These are phyloP conservation scores for Orobanche coerulescens DNA, from an alignment of 257 asterid genomes.

Conservation along the genomic window DNA sequence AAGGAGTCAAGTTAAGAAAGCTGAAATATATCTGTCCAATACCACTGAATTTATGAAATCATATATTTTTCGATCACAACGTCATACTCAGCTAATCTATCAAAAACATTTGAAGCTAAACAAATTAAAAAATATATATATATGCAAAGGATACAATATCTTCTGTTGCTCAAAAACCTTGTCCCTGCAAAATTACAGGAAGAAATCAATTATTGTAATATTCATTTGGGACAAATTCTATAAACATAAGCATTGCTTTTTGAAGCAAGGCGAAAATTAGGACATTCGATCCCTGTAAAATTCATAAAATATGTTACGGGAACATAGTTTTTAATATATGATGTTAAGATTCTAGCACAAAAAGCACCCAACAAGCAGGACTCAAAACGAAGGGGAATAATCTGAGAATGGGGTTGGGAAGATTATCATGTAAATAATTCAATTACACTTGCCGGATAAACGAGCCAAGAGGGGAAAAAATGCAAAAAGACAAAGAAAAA, in stretches of 20 bases:
- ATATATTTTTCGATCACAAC: neutral
- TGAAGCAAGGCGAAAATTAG: neutral
- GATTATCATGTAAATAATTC: neutral
- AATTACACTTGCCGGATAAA: neutral
- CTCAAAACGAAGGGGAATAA: neutral
- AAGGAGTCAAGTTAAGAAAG: constrained; percentile 31
- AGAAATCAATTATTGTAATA: neutral
- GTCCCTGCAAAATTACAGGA: constrained; percentile 56
- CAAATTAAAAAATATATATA: constrained; percentile 4
- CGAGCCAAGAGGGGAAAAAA: no score
- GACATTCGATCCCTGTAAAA: neutral
- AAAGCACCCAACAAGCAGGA: neutral
- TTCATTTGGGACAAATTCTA: neutral
- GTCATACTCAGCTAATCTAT: constrained; percentile 1
- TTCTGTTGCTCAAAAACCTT: constrained; percentile 80
- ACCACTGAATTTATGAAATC: neutral
- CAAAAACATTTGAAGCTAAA: constrained; percentile 2
- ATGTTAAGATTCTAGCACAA: neutral
- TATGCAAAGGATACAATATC: constrained; percentile 86
- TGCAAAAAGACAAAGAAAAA: no score
- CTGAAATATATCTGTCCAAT: neutral
- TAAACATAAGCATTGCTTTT: neutral
- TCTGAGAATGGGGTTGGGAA: neutral
- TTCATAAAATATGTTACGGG: neutral
- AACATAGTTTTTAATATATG: neutral